phyloP scores from a whole-genome alignment of 768 basidiomycete species.

The Trametopsis cervina region DNA sequence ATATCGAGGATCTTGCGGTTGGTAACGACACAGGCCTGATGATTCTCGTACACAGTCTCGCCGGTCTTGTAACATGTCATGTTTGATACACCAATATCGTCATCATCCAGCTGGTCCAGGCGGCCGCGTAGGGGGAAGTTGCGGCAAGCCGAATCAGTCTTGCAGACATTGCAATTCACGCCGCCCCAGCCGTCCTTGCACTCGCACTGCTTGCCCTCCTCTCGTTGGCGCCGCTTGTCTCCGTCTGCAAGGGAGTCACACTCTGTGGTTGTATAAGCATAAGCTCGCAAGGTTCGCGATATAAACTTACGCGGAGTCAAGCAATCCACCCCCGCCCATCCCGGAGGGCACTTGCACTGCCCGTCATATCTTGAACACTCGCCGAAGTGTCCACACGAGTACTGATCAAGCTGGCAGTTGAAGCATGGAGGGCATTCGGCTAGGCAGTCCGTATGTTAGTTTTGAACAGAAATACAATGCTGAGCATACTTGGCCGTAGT shows the following conservation, averaged over 20 bases:
- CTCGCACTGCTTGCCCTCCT: conserved; percentile 68
- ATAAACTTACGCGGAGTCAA: conserved; percentile 72
- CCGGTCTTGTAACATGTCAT: conserved; percentile 97
- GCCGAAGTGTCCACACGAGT: conserved; percentile 90
- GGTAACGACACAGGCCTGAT: conserved; percentile 98
- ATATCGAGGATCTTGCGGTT: conserved; percentile 94
- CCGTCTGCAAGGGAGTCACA: conserved; percentile 95
- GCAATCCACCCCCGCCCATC: conserved; percentile 98
- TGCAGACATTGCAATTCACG: conserved; percentile 96
- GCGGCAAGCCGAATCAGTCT: conserved; percentile 71
- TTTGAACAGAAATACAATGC: no score
- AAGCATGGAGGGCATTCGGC: conserved; percentile 80
- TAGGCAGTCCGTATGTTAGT: conserved; percentile 54
- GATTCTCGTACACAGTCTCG: conserved; percentile 88
- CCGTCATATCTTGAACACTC: conserved; percentile 89
- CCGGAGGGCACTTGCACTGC: conserved; percentile 92
- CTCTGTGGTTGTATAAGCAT: conserved; percentile 39
- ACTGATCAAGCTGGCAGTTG: conserved; percentile 90
- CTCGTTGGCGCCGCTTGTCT: conserved; percentile 72
- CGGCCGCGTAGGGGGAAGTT: conserved; percentile 63
- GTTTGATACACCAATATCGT: conserved; percentile 32
- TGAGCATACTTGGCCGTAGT: conserved; percentile 9
- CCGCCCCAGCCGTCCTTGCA: conserved; percentile 96
- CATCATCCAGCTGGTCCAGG: conserved; percentile 32
- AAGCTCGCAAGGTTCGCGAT: neutral